Base-by-base conservation (phyloP, 1,284 basidiomycete genomes). In the Sporisorium sorghi region DNA sequence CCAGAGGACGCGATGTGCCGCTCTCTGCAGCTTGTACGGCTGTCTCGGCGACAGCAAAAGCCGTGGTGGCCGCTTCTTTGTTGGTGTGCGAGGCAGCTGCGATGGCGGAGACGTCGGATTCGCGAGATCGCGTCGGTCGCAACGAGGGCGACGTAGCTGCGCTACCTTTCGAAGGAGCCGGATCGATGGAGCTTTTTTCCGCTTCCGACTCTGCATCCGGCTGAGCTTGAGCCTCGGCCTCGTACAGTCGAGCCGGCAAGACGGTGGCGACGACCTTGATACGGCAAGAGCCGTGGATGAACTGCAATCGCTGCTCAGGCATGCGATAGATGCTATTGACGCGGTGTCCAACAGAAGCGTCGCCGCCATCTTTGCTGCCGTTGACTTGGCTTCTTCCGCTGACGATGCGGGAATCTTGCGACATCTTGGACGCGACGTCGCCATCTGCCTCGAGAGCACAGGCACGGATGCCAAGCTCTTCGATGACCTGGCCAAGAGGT, bases 401-500 rank as follows among this genome's bases (percentile, higher is more conserved):
- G 15, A 56, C 67, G n/a, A 64, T 48, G 33, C 67, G 67, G 21
- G 61, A 70, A 26, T 72, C 55, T 15, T 47, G 42, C 5, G 43
- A 42, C 17, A 40, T 9, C 33, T 58, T 71, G 35, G 49, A 50
- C 4, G 58, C 21, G 2, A 30, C 37, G 42, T 66, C 69, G 28
- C 52, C 37, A 33, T 76, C 73, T 15, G 73, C 73, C 33, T 76
- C 68, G 8, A 72, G 35, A 11, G 65, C 54, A 30, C 73, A 58
- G 12, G 72, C 75, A 8, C 73, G 62, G 12, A 77, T 65, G 52
- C 72, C 53, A 23, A 79, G 73, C 53, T 81, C 79, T 50, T 81
- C 79, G 49, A 81, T 74, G 30, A 77, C 56, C 50, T 81, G 77
- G 24, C 79, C 79, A 2, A 81, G 47, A 7, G 72, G 73, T 9